Base-by-base conservation (phyloP, 495 filamentous ascomycete genomes). In the Sabuloglossum arenarium region DNA sequence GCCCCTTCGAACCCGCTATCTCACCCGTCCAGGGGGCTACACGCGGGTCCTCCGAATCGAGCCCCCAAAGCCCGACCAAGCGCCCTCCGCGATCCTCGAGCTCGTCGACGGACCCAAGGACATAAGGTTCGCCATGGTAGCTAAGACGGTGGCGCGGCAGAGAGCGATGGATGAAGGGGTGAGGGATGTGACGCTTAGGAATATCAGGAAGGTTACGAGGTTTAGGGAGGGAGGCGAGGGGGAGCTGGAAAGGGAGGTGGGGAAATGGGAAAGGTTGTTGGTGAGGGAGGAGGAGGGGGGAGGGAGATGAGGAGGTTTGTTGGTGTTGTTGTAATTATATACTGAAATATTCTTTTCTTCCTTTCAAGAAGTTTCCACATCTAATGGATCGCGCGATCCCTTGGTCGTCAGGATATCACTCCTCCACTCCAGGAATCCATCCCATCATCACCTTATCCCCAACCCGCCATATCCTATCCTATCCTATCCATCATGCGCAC, bases 51-150 rank as follows among this genome's bases (percentile, higher is more conserved):
- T 94, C 8, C 84, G 86, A 52, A 84, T 91, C 56, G 89, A 95
- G 67, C 79, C 80, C 29, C 42, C 68, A 4, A 75, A 76, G 56
- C 77, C 77, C 59, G 88, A 94, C 65, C 86, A 94, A 70, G 90
- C 86, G 3, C 75, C 80, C 32, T 84, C 79, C 23, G 91, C 91
- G 0, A 93, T 98, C 61, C 78, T 98, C n/a, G 91, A 97, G 68
- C 76, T 98, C 12, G 88, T 97, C 46, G 91, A 98, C 66, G 90
- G 90, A 43, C 90, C 88, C 16, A 85, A 81, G 68, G 91, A 98
- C 69, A 86, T 94, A 76, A 82, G 89, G 1, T 97, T 98, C 70
- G 83, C 84, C 54, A 79, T 96, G 73, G 94, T 88, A 16, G 91
- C 91, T 3, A 78, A 78, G 49, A 80, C 85, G 0, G 71, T 98